Base-by-base conservation (phyloP, 1,139 yeast genomes). In the Zhuliangozyma blackwelliae region DNA sequence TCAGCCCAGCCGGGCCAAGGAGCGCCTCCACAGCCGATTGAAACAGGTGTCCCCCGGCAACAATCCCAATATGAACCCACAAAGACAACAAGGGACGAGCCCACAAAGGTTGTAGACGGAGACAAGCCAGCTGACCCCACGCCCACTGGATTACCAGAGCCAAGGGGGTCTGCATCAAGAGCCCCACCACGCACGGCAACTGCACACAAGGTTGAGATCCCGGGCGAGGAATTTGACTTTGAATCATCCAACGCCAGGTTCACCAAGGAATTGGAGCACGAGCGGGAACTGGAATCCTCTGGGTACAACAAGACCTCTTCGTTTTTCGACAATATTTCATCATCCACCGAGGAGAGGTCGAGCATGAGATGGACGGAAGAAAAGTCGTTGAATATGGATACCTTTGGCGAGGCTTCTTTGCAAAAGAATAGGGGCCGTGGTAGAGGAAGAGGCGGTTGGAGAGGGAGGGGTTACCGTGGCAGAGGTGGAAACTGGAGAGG, bases 241-340 rank as follows among this genome's bases (percentile, higher is more conserved):
- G 86, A 75, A 49, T 59, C 75, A 28, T 77, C 77, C 48, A 84
- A 83, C 56, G 89, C 88, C 27, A 82, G 77, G 47, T 76, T 77
- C 50, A 54, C 56, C 25, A 66, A 60, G 44, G 75, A 71, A 28
- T 54, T 55, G 19, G 56, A 61, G 40, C 45, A 48, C 13, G 59
- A 55, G 39, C 58, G 53, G 13, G 56, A 51, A 32, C 42, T 44
- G n/a, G 56, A 55, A 23, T 47, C 37, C 27, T 40, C 50, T 2
- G 48, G 50, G 31, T 86, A 86, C 59, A 74, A 83, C 57, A 82
- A 78, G 52, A 75, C 73, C 49, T 75, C 86, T 10, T 86, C 95
- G 2, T 88, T 88, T 57, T 88, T 88, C 50, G 96, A 88, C 59
- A 77, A 75, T 40, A 75, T 88, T 44, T 83, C 94, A 8, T 78